Conservation (phyloP, 208 protist genomes). For the Wallacemonas sp. region DNA sequence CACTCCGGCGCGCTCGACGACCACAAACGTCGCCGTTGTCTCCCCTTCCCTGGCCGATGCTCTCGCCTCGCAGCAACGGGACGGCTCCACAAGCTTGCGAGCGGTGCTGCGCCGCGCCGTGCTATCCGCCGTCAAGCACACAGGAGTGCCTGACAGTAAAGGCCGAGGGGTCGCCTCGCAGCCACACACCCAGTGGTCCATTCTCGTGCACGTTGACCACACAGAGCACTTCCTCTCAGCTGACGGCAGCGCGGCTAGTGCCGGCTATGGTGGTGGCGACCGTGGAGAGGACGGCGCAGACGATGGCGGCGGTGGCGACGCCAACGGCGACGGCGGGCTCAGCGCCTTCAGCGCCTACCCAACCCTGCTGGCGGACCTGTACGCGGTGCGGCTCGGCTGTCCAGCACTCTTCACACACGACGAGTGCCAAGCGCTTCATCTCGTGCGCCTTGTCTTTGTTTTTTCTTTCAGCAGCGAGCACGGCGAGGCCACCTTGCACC, state of each 20-base stretch:
- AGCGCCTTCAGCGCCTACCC: slow-evolving; percentile 24
- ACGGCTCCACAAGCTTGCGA: slow-evolving; percentile 50
- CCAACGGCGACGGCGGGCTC: background rate
- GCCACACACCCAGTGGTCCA: background rate
- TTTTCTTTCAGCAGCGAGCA: slow-evolving; percentile 37
- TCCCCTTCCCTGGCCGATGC: slow-evolving; percentile 25
- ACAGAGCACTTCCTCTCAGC: slow-evolving; percentile 46
- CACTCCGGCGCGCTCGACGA: background rate
- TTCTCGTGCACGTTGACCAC: slow-evolving; percentile 70
- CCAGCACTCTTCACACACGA: slow-evolving; percentile 30
- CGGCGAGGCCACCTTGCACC: slow-evolving; percentile 28
- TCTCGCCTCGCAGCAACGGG: slow-evolving; percentile 23
- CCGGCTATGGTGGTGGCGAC: background rate
- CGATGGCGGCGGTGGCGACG: background rate
- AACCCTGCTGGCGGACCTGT: slow-evolving; percentile 46
- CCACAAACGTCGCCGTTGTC: slow-evolving; percentile 18
- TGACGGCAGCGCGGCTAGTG: background rate
- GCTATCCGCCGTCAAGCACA: background rate
- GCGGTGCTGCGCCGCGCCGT: slow-evolving; percentile 30
- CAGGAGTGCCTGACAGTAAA: no score
- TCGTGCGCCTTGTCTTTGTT: slow-evolving; percentile 30
- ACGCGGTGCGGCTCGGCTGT: slow-evolving; percentile 38
- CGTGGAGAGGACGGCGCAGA: background rate
- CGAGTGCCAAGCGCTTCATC: slow-evolving; percentile 19
- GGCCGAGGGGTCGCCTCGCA: no score